Base-by-base conservation (phyloP, 2,329 filamentous ascomycete genomes). In the Aspergillus intermedius region DNA sequence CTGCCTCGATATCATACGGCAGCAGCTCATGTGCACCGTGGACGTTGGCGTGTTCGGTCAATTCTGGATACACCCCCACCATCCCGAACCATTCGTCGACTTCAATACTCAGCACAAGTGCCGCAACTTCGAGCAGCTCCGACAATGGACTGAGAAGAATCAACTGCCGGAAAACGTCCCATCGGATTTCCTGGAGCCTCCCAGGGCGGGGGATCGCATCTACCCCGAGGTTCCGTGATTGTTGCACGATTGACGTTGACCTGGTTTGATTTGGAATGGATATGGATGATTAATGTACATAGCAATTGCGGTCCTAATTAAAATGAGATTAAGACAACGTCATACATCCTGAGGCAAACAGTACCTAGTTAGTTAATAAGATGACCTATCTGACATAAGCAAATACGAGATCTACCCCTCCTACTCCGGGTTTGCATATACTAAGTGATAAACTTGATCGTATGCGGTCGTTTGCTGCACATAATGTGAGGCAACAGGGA, bases 11-110 rank as follows among this genome's bases (percentile, higher is more conserved):
- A 79, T 77, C 3, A 50, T 84, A 41, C 77, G 81, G 1, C 81
- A 84, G 59, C 77, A 81, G 13, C 70, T 84, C 12, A 83, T 83
- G 78, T 84, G 81, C 63, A 79, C 76, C 23, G 70, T 77, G 17
- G 82, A 84, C 54, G 76, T 79, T 2, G 80, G 75, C 1, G 74
- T 84, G 0, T 69, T 84, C 0, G 80, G 80, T 10, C 80, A 84
- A 55, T 74, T 84, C 5, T 84, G 81, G 81, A 75, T 74, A 30
- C 58, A 63, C 15, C 59, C 60, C 0, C 68, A 79, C 21, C 62
- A 70, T 7, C 72, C 75, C 0, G 64, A 68, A 40, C 71, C 79
- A 0, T 83, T 81, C 53, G 78, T 81, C 2, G 80, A 84, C 60
- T 84, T 84, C 64, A 80, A 81, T 56, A 83, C 80, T 0, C 69